phyloP scores from a whole-genome alignment of 768 basidiomycete genomes.

The Serendipita vermifera region DNA sequence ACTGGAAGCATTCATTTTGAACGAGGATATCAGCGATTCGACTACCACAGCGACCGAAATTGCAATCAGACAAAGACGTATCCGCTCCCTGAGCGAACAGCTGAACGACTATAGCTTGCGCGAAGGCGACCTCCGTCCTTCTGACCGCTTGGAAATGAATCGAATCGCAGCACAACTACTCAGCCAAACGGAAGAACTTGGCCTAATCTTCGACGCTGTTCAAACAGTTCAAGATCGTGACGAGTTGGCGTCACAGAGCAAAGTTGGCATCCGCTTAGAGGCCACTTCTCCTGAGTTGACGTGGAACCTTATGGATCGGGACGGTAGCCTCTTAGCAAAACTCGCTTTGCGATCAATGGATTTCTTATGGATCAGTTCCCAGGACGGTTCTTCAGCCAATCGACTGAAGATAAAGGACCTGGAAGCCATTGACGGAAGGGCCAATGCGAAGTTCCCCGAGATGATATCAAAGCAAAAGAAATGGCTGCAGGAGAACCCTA shows the following conservation, averaged over 20 bases:
- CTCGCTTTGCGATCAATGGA: slow-evolving; percentile 66
- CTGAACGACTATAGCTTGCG: slow-evolving; percentile 24
- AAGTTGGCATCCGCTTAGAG: slow-evolving; percentile 67
- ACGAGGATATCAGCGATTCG: slow-evolving; percentile 78
- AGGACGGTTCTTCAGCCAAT: slow-evolving; percentile 77
- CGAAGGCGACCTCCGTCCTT: slow-evolving; percentile 23
- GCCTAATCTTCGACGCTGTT: slow-evolving; percentile 75
- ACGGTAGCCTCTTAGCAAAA: slow-evolving; percentile 64
- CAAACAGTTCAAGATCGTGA: slow-evolving; percentile 69
- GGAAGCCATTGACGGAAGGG: slow-evolving; percentile 74
- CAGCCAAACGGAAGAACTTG: slow-evolving; percentile 63
- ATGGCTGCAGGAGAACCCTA: slow-evolving; percentile 38
- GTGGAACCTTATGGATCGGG: slow-evolving; percentile 78
- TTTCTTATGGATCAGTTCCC: slow-evolving; percentile 73
- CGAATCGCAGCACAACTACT: slow-evolving; percentile 61
- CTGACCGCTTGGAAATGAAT: slow-evolving; percentile 42
- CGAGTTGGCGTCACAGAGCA: slow-evolving; percentile 34
- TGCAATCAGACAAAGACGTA: slow-evolving; percentile 53
- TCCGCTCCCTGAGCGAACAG: slow-evolving; percentile 36
- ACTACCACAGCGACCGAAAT: slow-evolving; percentile 57
- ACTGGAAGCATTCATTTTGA: slow-evolving; percentile 70
- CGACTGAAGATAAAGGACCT: slow-evolving; percentile 62
- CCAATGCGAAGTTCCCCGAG: slow-evolving; percentile 73
- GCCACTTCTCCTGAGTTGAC: slow-evolving; percentile 77
- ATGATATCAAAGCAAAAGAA: slow-evolving; percentile 56